Evolutionary conservation across 2,329 filamentous ascomycete species (phyloP), one percentile per base, ranked within the genome.

Genomic region (Calonectria fujianensis): DNA sequence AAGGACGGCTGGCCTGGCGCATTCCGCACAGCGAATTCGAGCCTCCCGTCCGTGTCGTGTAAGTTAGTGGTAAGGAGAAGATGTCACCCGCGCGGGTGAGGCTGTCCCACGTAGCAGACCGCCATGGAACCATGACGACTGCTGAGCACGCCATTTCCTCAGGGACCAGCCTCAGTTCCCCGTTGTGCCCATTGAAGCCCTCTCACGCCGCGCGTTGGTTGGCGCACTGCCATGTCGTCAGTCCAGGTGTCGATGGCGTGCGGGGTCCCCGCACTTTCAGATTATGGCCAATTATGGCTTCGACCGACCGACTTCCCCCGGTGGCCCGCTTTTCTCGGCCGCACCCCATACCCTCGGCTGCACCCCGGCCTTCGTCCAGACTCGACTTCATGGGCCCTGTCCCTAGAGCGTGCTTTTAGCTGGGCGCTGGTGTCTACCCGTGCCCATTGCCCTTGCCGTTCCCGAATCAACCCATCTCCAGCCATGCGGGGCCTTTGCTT

Each of bases 221-320:
- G 45, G 35, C 35, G 32, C 29, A 71, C 35, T 54, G 35, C 48
- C 61, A 72, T 77, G 69, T 76, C 79, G 77, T 77, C 76, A 81
- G 50, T 51, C 64, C 37, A 72, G 67, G 71, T 54, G 37, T 48
- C 48, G 64, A 81, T 81, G 77, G 78, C 79, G 79, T 81, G 79
- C 79, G 78, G 79, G 75, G 72, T 75, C 76, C 69, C 79, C 79
- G 77, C 78, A 78, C 54, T 70, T 41, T 18, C 7, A 41, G n/a
- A 13, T 29, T n/a, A 29, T 3, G 48, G 0, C 79, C 79, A 76
- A 76, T 80, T 31, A 76, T 0, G 18, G 1, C 27, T 3, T 4
- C 9, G n/a, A 11, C 74, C 75, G 79, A 51, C 79, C 79, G 79
- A 80, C 57, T 67, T 37, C 73, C 64, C 76, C 70, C 41, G 65